These are phyloP conservation scores for Gremmenia infestans DNA, from an alignment of 2,329 filamentous ascomycete genomes.

Conservation along the genomic window DNA sequence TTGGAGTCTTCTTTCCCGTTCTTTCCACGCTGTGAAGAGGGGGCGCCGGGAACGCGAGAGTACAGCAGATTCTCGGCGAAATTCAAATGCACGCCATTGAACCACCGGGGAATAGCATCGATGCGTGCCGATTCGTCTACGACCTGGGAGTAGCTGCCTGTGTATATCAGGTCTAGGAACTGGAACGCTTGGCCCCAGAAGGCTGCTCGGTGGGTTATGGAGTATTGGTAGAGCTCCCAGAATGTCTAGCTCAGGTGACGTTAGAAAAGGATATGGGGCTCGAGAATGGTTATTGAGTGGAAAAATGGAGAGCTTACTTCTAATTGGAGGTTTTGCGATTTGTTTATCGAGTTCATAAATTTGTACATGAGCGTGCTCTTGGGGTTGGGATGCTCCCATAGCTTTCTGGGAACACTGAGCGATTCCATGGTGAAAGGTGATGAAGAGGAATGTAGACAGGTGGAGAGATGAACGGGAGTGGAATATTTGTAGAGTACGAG, in stretches of 20 bases:
- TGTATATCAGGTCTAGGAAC: conserved; percentile 55
- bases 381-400: conserved; percentile 63
- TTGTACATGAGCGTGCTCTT: conserved; percentile 58
- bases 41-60: conserved; percentile 39
- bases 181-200: conserved; percentile 66
- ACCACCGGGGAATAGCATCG: conserved; percentile 70
- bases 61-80: conserved; percentile 79
- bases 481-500: too few species aligned
- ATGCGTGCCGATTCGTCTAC: conserved; percentile 69
- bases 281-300: not conserved
- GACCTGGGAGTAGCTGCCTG: conserved; percentile 52
- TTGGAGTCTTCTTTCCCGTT: conserved; percentile 64
- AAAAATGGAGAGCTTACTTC: conserved; percentile 39
- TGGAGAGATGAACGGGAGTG: not conserved
- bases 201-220: conserved; percentile 52
- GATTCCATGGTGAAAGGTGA: conserved; percentile 16
- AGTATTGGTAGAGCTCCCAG: conserved; percentile 65
- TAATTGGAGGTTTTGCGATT: conserved; percentile 49
- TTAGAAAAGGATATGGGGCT: not conserved
- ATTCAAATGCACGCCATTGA: conserved; percentile 67
- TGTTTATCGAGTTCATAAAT: conserved; percentile 63
- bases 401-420: conserved; percentile 47
- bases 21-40: conserved; percentile 44
- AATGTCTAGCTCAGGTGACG: conserved; percentile 48
- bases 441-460: too few species aligned